phyloP scores from a whole-genome alignment of 495 filamentous ascomycete species.

The Aspergillus ostianus region DNA sequence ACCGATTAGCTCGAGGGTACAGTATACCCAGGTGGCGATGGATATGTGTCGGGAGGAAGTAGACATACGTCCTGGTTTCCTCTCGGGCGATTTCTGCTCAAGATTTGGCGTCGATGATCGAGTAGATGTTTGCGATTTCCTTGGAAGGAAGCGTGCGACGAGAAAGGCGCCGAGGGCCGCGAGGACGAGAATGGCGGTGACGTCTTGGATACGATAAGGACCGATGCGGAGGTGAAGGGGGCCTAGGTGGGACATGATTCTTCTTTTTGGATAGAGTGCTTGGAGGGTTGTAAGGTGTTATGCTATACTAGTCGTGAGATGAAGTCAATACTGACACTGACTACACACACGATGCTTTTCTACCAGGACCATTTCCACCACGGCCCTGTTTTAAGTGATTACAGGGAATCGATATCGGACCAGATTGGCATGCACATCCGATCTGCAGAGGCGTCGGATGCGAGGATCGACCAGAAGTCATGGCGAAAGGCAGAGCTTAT shows the following conservation, averaged over 20 bases:
- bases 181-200: slow-evolving; percentile 1
- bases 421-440: background rate
- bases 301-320: too few relatives aligned
- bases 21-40: background rate
- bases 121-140: background rate
- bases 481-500: background rate
- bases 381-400: too few relatives aligned
- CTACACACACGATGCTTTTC: too few relatives aligned
- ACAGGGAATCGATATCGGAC: background rate
- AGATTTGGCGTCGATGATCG: background rate
- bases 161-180: background rate
- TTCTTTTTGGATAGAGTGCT: background rate
- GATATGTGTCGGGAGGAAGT: background rate
- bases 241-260: background rate
- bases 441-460: background rate
- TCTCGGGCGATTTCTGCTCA: background rate
- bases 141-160: background rate
- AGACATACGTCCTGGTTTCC: background rate
- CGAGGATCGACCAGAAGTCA: background rate
- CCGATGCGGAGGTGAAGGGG: background rate
- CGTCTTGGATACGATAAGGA: background rate
- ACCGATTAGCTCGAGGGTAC: background rate
- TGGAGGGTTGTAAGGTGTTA: too few relatives aligned
- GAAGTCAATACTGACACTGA: too few relatives aligned
- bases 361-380: too few relatives aligned